Conservation (phyloP, 176 grass and related monocot species). For the Pontederia crassipes region DNA sequence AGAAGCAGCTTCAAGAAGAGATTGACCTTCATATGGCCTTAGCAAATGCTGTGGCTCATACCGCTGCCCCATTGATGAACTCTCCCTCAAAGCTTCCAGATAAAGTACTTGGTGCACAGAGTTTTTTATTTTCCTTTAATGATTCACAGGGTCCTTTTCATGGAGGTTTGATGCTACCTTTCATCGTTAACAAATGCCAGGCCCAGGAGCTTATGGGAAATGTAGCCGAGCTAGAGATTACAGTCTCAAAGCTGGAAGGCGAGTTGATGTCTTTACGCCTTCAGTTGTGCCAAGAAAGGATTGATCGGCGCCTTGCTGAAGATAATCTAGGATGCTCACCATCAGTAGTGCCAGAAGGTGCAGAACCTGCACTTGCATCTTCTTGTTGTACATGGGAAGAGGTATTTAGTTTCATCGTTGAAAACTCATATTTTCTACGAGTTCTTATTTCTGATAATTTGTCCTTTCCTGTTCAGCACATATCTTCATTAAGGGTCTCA, state of each 20-base stretch:
- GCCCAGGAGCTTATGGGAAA: conserved; percentile 56
- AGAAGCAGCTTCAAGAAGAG: conserved; percentile 80
- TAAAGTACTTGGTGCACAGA: conserved; percentile 27
- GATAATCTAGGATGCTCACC: conserved; percentile 37
- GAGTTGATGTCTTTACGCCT: conserved; percentile 72
- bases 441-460: conserved; percentile 14
- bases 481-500: conserved; percentile 68
- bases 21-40: conserved; percentile 65
- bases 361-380: conserved; percentile 26
- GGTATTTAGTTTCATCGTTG: conserved; percentile 27
- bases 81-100: conserved; percentile 55
- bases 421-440: neutral
- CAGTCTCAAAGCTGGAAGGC: conserved; percentile 66
- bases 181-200: conserved; percentile 23
- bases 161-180: conserved; percentile 5
- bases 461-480: conserved; percentile 48
- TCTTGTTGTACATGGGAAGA: conserved; percentile 59
- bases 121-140: neutral
- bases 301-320: conserved; percentile 70
- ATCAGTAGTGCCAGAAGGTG: conserved; percentile 22
- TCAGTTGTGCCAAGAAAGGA: conserved; percentile 70
- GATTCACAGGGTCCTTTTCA: neutral
- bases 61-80: conserved; percentile 28
- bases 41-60: conserved; percentile 51
- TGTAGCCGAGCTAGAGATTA: conserved; percentile 55